A percentile compares a stretch with the other conserved stretches of the same genome.
These are phyloP conservation scores for Pythium volutum DNA, from an alignment of 352 stramenopile genomes.

Conservation along the genomic window DNA sequence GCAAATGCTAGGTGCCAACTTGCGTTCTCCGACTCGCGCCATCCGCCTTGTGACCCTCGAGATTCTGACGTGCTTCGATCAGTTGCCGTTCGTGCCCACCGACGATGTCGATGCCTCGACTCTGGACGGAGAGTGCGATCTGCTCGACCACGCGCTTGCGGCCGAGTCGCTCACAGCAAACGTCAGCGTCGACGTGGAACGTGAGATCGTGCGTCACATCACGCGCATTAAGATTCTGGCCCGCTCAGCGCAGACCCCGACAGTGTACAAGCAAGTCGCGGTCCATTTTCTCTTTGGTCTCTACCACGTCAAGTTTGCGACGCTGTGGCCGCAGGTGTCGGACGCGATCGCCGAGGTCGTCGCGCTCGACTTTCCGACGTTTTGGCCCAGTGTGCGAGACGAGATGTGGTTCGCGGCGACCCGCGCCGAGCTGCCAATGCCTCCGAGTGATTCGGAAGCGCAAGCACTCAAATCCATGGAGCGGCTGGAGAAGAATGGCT, in stretches of 20 bases:
- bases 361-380: conserved; percentile 51
- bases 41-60: conserved; percentile 70
- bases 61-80: conserved; percentile 55
- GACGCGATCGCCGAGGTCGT: conserved; percentile 63
- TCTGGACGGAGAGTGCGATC: conserved; percentile 59
- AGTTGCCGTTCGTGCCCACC: conserved; percentile 33
- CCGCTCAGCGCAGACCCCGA: conserved; percentile 66
- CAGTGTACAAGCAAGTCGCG: conserved; percentile 74
- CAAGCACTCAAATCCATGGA: conserved; percentile 10
- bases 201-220: conserved; percentile 77
- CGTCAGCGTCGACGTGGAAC: conserved; percentile 75
- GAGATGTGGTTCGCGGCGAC: conserved; percentile 52
- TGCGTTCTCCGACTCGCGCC: conserved; percentile 65
- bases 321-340: conserved; percentile 78
- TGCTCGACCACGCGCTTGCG: conserved; percentile 61
- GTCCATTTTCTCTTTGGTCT: conserved; percentile 75
- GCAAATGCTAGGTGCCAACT: conserved; percentile 42
- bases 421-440: conserved; percentile 12
- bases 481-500: conserved; percentile 16
- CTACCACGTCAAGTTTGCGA: conserved; percentile 88
- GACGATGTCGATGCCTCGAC: conserved; percentile 36
- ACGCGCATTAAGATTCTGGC: conserved; percentile 77
- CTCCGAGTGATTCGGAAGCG: neutral
- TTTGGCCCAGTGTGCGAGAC: conserved; percentile 54
- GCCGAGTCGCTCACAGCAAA: conserved; percentile 53